Percentiles rank a stretch among this genome's conserved stretches.
Conservation (phyloP, 495 filamentous ascomycete species). For the Corynascus novoguineensis region DNA sequence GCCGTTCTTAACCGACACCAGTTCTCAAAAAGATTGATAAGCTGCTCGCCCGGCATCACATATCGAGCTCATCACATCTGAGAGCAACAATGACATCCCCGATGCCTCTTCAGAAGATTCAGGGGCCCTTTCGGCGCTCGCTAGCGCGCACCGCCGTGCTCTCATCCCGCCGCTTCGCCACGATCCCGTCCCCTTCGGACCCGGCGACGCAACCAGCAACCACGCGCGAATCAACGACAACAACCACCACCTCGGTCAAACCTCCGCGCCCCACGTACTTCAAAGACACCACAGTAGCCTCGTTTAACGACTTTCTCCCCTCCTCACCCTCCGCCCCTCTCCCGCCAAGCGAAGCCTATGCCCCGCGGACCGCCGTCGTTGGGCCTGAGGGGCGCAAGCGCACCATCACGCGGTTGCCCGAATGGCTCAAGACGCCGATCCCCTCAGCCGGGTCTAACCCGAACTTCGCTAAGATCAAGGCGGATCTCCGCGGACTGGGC, state of each 20-base stretch:
- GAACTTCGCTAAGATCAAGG: conserved; percentile 90
- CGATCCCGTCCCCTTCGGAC: conserved; percentile 25
- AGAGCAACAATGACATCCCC: conserved; percentile 27
- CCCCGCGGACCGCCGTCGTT: conserved; percentile 71
- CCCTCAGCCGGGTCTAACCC: conserved; percentile 60
- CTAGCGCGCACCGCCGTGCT: conserved; percentile 23
- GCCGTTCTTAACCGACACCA: conserved; percentile 10
- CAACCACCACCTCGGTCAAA: too few relatives aligned
- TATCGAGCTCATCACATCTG: neutral
- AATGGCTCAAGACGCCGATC: conserved; percentile 95
- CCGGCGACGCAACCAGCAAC: conserved; percentile 12
- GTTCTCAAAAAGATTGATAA: neutral
- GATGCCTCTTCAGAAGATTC: conserved; percentile 28
- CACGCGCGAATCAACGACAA: conserved; percentile 7
- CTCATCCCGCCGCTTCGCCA: conserved; percentile 28
- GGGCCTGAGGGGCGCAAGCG: conserved; percentile 75
- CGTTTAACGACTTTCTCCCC: conserved; percentile 76
- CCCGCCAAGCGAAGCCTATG: conserved; percentile 53
- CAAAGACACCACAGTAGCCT: conserved; percentile 76
- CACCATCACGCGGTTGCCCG: conserved; percentile 83
- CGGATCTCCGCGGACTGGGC: conserved; percentile 80
- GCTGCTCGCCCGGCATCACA: neutral
- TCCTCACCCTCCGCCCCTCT: conserved; percentile 35
- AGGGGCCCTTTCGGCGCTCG: conserved; percentile 30
- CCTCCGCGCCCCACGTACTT: conserved; percentile 62